Base-by-base conservation (phyloP, 768 basidiomycete genomes). In the Leccinum subtestaceum region DNA sequence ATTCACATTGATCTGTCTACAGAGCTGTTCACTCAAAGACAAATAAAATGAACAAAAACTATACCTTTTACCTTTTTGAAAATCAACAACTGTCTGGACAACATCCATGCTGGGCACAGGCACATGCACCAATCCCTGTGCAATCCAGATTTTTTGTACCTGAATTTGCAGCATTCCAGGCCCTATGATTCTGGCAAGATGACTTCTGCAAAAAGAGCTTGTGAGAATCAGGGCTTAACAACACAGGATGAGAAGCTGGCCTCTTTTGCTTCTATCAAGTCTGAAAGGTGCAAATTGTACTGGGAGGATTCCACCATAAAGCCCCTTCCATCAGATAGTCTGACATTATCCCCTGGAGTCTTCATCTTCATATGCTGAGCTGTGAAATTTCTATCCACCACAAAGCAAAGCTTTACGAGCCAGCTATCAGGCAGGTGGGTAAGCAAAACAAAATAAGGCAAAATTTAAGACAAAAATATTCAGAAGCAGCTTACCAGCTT, bases 1-100 rank as follows among this genome's bases (percentile, higher is more conserved):
- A 43, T 73, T 65, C 2, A 74, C 61, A 36, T 74, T 72, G 17
- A 63, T 64, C 7, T 75, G 69, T 25, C 70, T 72, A 27, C 25
- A 27, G 25, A 27, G 25, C 25, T 27, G 25, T 27, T 27, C 25
- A 27, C 25, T 27, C 15, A 6, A 46, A 7, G 21, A 19, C 19
- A 9, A 4, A 7, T 15, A 19, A 21, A n/a, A 15, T 36, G 21
- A 19, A 46, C 21, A 21, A 4, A 3, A 27, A 55, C 55, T 49
- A 27, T 45, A 57, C 31, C 45, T 15, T 2, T 76, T 69, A 0
- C 25, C 25, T 6, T 27, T 27, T 27, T 27, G 25, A 27, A 27
- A 27, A 27, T 27, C 25, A 27, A 27, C 72, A 71, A 72, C 53
- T 0, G 64, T 59, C 45, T 72, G 65, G 0, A 69, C 75, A 56